Evolutionary conservation across 192 early-diverging fungal genomes (phyloP).

Genomic region (Allomyces macrogynus): DNA sequence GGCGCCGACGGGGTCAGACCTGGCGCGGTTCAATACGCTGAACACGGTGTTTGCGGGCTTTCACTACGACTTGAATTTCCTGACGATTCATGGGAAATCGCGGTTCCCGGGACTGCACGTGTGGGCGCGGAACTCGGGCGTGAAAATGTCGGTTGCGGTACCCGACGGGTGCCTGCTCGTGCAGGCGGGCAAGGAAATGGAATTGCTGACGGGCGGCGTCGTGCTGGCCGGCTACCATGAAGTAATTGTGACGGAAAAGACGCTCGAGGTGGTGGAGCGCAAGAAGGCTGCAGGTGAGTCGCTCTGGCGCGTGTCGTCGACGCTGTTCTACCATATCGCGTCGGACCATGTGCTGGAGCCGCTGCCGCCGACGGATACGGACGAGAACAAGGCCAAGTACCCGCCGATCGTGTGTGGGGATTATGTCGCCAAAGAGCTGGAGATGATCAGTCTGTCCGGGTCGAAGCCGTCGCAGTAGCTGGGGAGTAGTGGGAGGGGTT

Average conservation of each 20-base stretch:
- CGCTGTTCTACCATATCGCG: constrained; percentile 48
- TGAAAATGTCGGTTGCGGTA: constrained; percentile 36
- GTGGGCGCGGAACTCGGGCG: constrained; percentile 33
- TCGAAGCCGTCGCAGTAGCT: background rate
- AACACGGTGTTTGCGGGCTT: constrained; percentile 38
- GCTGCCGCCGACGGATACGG: constrained; percentile 13
- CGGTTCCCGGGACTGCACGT: constrained; percentile 53
- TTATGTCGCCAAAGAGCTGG: constrained; percentile 41
- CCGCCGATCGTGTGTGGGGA: constrained; percentile 36
- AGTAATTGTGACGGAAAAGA: constrained; percentile 37
- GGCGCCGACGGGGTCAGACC: constrained; percentile 46
- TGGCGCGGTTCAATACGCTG: constrained; percentile 35
- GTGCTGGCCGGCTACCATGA: constrained; percentile 49
- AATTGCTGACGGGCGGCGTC: constrained; percentile 43
- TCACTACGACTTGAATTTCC: constrained; percentile 24
- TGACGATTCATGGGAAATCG: constrained; percentile 53
- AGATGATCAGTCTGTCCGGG: constrained; percentile 33
- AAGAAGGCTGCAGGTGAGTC: constrained; percentile 15
- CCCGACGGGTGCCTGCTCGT: constrained; percentile 41
- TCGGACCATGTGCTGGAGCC: constrained; percentile 39
- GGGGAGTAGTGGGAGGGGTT: no score
- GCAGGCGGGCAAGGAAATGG: constrained; percentile 40
- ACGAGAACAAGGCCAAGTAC: constrained; percentile 19
- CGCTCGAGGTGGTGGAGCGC: constrained; percentile 27
- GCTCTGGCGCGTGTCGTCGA: constrained; percentile 53